Evolutionary conservation across 805 yeast species (phyloP).

Genomic region (Schwanniomyces yamadae): DNA sequence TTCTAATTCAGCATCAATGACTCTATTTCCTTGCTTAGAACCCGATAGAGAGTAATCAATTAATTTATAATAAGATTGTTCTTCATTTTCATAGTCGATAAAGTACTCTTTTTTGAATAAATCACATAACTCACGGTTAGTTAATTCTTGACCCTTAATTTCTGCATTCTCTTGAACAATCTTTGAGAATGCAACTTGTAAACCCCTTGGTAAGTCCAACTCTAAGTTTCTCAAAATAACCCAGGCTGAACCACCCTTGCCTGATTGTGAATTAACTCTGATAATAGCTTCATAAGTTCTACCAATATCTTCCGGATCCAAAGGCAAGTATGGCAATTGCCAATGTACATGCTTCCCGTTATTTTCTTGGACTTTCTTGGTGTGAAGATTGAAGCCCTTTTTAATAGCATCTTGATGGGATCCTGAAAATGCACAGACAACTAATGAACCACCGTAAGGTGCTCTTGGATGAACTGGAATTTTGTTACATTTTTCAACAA

Average conservation of each 20-base stretch:
- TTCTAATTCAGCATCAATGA: slow-evolving; percentile 49
- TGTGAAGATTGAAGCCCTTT: slow-evolving; percentile 64
- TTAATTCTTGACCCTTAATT: slow-evolving; percentile 66
- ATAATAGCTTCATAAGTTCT: slow-evolving; percentile 91
- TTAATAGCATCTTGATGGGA: slow-evolving; percentile 90
- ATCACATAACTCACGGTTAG: slow-evolving; percentile 59
- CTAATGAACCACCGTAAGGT: slow-evolving; percentile 81
- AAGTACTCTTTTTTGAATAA: slow-evolving; percentile 63
- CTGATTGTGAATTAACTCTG: slow-evolving; percentile 84
- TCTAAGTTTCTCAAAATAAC: slow-evolving; percentile 73
- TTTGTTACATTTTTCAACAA: slow-evolving; percentile 78
- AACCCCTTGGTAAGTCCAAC: slow-evolving; percentile 76
- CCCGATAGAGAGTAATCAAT: slow-evolving; percentile 48
- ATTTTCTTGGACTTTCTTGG: slow-evolving; percentile 34
- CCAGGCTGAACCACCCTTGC: slow-evolving; percentile 92
- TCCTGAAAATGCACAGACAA: slow-evolving; percentile 81
- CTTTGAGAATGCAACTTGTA: slow-evolving; percentile 73
- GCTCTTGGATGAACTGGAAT: slow-evolving; percentile 77
- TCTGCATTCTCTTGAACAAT: slow-evolving; percentile 73
- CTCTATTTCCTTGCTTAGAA: slow-evolving; percentile 35
- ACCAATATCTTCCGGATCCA: slow-evolving; percentile 83
- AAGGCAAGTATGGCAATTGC: slow-evolving; percentile 79
- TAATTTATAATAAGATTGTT: slow-evolving; percentile 32
- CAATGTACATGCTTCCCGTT: slow-evolving; percentile 46
- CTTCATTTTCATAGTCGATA: slow-evolving; percentile 32